phyloP scores from a whole-genome alignment of 352 stramenopile genomes.

The Halophytophthora batemanensis region DNA sequence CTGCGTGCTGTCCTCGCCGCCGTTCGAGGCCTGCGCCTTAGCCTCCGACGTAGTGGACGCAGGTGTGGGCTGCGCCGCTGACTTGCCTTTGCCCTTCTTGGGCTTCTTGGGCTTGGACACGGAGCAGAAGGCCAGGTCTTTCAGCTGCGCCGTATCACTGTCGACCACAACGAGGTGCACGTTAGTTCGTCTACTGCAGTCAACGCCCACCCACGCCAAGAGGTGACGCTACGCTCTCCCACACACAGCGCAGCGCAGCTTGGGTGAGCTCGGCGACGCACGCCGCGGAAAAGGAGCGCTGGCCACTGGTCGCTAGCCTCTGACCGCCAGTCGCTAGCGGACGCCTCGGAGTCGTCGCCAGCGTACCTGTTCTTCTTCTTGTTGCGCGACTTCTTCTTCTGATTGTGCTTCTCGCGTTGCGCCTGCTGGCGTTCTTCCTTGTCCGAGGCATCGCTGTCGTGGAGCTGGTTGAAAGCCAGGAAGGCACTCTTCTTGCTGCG shows the following conservation, averaged over 20 bases:
- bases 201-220: too few species aligned
- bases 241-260: too few species aligned
- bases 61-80: conserved; percentile 6
- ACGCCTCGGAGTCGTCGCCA: too few species aligned
- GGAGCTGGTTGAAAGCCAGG: conserved; percentile 55
- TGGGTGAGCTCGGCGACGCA: neutral
- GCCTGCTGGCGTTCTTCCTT: conserved; percentile 51
- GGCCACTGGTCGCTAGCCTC: too few species aligned
- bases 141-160: conserved; percentile 63
- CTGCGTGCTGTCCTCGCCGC: conserved; percentile 4
- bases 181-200: neutral
- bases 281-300: neutral
- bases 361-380: conserved; percentile 74
- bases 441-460: conserved; percentile 37
- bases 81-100: conserved; percentile 43
- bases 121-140: conserved; percentile 70
- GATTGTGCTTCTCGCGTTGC: conserved; percentile 59
- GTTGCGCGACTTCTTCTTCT: conserved; percentile 68
- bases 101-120: conserved; percentile 62
- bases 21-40: conserved; percentile 4
- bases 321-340: neutral
- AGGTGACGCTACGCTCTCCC: too few species aligned
- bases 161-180: conserved; percentile 3
- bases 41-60: conserved; percentile 11
- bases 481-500: conserved; percentile 70